These are phyloP conservation scores for Nakaseomyces sp. DNA, from an alignment of 1,139 yeast species.

Conservation along the genomic window DNA sequence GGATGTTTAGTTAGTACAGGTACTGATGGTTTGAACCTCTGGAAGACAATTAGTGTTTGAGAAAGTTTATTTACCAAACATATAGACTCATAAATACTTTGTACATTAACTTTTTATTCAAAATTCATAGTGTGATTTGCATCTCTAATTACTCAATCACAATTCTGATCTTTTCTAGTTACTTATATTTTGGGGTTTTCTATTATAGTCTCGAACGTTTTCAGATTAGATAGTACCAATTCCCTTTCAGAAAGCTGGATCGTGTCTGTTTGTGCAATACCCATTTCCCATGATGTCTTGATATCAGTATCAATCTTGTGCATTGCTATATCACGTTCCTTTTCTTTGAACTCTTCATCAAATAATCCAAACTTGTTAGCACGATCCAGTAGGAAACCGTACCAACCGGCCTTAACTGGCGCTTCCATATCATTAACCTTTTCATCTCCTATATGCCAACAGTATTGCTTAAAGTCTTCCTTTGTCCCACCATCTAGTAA, in stretches of 20 bases:
- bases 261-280: constrained; percentile 14
- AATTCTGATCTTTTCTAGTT: background rate
- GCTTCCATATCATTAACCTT: constrained; percentile 46
- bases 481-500: constrained; percentile 8
- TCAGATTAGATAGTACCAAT: constrained; percentile 22
- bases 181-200: background rate
- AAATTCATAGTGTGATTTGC: background rate
- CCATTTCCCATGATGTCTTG: constrained; percentile 15
- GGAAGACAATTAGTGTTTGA: constrained; percentile 89
- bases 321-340: constrained; percentile 19
- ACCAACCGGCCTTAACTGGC: constrained; percentile 50
- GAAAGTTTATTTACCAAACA: background rate
- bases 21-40: constrained; percentile 84
- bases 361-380: constrained; percentile 24
- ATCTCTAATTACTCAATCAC: background rate
- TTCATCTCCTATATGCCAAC: constrained; percentile 67
- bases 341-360: constrained; percentile 7
- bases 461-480: constrained; percentile 23
- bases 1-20: constrained; percentile 94
- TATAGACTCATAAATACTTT: constrained; percentile 1
- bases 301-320: constrained; percentile 25
- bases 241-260: constrained; percentile 17
- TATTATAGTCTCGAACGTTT: constrained; percentile 13
- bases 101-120: background rate
- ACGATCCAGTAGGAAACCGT: constrained; percentile 48